Evolutionary conservation across 768 basidiomycete species (phyloP).

Genomic region (Russula vinacea): DNA sequence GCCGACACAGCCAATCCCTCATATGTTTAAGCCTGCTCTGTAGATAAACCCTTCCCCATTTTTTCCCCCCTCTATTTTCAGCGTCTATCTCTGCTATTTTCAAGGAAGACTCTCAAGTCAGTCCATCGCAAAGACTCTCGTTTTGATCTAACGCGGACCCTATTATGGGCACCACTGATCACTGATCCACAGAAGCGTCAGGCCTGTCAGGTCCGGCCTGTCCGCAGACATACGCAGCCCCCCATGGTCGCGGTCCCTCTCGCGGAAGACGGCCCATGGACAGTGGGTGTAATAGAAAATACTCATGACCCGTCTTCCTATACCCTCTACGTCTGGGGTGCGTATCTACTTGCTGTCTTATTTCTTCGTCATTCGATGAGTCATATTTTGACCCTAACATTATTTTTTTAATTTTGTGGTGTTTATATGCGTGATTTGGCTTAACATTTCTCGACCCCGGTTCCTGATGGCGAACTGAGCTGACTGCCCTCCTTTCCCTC

Average conservation of each 20-base stretch:
- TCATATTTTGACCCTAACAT: neutral
- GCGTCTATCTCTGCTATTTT: slow-evolving; percentile 8
- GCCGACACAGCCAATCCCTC: no score
- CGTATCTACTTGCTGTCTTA: slow-evolving; percentile 37
- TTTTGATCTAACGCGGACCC: slow-evolving; percentile 33
- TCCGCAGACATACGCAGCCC: slow-evolving; percentile 44
- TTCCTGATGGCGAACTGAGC: neutral
- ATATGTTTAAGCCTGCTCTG: no score
- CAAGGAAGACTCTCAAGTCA: slow-evolving; percentile 25
- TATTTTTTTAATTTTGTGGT: neutral
- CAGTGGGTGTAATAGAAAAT: slow-evolving; percentile 80
- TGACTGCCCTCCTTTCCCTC: slow-evolving; percentile 24
- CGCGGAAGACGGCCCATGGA: slow-evolving; percentile 86
- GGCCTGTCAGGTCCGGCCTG: no score
- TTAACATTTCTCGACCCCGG: neutral
- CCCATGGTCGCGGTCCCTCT: slow-evolving; percentile 65
- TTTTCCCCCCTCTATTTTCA: neutral
- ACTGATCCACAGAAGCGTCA: no score
- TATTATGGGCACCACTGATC: slow-evolving; percentile 28
- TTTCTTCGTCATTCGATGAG: no score
- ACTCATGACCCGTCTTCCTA: slow-evolving; percentile 56
- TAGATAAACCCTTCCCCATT: no score
- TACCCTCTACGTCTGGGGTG: slow-evolving; percentile 87
- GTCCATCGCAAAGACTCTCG: slow-evolving; percentile 35
- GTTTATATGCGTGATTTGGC: neutral